These are phyloP conservation scores for Lepidium aucheri DNA, from an alignment of 345 rosid species.

Conservation along the genomic window DNA sequence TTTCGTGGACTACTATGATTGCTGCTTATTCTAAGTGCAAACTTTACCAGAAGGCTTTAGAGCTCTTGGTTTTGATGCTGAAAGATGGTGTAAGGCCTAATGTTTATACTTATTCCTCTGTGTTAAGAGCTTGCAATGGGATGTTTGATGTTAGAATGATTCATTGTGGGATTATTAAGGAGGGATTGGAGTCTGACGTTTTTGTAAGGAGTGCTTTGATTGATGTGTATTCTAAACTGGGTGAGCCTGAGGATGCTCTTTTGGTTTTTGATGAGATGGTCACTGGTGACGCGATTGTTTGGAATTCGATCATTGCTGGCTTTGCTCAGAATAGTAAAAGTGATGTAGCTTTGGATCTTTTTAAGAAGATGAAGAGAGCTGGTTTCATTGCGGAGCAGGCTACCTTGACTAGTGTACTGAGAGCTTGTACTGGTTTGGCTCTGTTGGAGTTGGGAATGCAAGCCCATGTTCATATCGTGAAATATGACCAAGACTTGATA, in stretches of 20 bases:
- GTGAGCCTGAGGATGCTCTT: slow-evolving; percentile 36
- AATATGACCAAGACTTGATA: slow-evolving; percentile 52
- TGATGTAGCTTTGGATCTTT: slow-evolving; percentile 47
- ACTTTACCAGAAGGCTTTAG: slow-evolving; percentile 19
- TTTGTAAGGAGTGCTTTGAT: slow-evolving; percentile 63
- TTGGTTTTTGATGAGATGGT: slow-evolving; percentile 46
- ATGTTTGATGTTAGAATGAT: slow-evolving; percentile 40
- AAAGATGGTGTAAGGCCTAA: slow-evolving; percentile 54
- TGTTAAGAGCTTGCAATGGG: slow-evolving; percentile 45
- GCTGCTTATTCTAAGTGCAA: slow-evolving; percentile 42
- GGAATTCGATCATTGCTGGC: slow-evolving; percentile 68
- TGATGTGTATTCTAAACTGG: slow-evolving; percentile 54
- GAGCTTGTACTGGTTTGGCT: slow-evolving; percentile 57
- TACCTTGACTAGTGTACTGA: slow-evolving; percentile 54
- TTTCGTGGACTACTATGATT: slow-evolving; percentile 74
- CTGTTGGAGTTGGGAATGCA: slow-evolving; percentile 61
- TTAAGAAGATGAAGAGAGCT: slow-evolving; percentile 52
- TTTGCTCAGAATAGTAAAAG: slow-evolving; percentile 61
- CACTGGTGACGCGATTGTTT: slow-evolving; percentile 57
- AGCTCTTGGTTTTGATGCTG: slow-evolving; percentile 42
- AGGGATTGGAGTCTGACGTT: slow-evolving; percentile 58
- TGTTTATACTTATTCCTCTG: slow-evolving; percentile 57
- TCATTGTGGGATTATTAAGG: slow-evolving; percentile 43
- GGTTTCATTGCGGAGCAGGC: slow-evolving; percentile 49
- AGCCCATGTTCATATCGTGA: slow-evolving; percentile 60